phyloP scores from a whole-genome alignment of 805 yeast species.

The Candida nemodendra region DNA sequence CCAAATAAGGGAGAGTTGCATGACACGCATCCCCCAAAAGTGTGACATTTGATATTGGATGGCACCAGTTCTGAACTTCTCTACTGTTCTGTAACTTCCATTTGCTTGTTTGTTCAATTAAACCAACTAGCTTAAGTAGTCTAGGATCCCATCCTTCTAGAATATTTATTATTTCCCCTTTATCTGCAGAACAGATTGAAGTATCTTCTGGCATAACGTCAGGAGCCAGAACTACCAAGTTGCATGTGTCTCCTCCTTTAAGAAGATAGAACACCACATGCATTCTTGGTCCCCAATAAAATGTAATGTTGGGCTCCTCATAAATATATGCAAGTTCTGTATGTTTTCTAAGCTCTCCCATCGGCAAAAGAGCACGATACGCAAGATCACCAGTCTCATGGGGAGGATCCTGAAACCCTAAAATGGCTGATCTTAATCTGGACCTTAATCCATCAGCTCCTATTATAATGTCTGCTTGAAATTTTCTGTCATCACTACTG shows the following conservation, averaged over 20 bases:
- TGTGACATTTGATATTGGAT: slow-evolving; percentile 10
- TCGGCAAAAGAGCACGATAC: slow-evolving; percentile 14
- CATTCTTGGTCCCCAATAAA: slow-evolving; percentile 17
- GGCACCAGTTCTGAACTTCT: slow-evolving; percentile 15
- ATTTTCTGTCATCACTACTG: slow-evolving; percentile 11
- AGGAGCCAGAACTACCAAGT: slow-evolving; percentile 18
- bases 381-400: slow-evolving; percentile 17
- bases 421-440: slow-evolving; percentile 7
- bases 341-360: slow-evolving; percentile 13
- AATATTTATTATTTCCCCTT: slow-evolving; percentile 10
- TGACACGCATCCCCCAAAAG: slow-evolving; percentile 19
- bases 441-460: slow-evolving; percentile 20
- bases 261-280: slow-evolving; percentile 19
- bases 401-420: slow-evolving; percentile 7
- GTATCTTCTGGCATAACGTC: slow-evolving; percentile 13
- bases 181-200: slow-evolving; percentile 11
- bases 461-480: slow-evolving; percentile 14
- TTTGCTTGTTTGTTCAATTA: slow-evolving; percentile 10
- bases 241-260: slow-evolving; percentile 19
- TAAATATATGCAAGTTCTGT: slow-evolving; percentile 16
- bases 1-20: slow-evolving; percentile 18
- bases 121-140: slow-evolving; percentile 7
- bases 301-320: slow-evolving; percentile 15
- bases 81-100: slow-evolving; percentile 16
- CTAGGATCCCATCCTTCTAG: slow-evolving; percentile 17